Evolutionary conservation across 805 yeast species (phyloP).

Genomic region (Yarrowia bubula): DNA sequence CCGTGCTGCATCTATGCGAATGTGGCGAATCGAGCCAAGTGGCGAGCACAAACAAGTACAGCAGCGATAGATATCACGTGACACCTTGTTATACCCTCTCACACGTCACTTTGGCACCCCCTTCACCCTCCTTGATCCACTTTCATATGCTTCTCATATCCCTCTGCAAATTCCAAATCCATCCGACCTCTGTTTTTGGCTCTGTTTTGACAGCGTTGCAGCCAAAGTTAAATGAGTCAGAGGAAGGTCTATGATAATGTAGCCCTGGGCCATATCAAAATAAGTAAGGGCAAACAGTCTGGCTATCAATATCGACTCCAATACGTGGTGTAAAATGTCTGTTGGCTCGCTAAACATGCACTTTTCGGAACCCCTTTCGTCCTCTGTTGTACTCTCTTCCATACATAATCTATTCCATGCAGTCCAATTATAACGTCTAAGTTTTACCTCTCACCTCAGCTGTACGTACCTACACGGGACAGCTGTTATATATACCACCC

Average conservation of each 20-base stretch:
- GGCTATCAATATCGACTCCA: too few relatives aligned
- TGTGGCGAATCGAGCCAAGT: too few relatives aligned
- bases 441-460: constrained; percentile 4
- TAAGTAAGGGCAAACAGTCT: too few relatives aligned
- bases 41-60: too few relatives aligned
- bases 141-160: background rate
- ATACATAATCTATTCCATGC: background rate
- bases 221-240: constrained; percentile 4
- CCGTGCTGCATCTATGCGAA: too few relatives aligned
- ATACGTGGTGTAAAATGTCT: background rate
- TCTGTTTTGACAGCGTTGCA: constrained; percentile 12
- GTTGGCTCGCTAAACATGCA: too few relatives aligned
- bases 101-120: too few relatives aligned
- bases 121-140: too few relatives aligned
- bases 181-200: too few relatives aligned
- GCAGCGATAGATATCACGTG: background rate
- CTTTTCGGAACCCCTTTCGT: too few relatives aligned
- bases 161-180: background rate
- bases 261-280: too few relatives aligned
- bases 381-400: background rate
- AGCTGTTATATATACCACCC: background rate
- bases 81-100: too few relatives aligned
- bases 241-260: background rate
- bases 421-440: background rate
- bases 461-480: background rate